Percentiles rank a stretch among this genome's conserved stretches.
Evolutionary conservation across 176 grass and related monocot genomes (phyloP).

Genomic region (Metroxylon sagu): DNA sequence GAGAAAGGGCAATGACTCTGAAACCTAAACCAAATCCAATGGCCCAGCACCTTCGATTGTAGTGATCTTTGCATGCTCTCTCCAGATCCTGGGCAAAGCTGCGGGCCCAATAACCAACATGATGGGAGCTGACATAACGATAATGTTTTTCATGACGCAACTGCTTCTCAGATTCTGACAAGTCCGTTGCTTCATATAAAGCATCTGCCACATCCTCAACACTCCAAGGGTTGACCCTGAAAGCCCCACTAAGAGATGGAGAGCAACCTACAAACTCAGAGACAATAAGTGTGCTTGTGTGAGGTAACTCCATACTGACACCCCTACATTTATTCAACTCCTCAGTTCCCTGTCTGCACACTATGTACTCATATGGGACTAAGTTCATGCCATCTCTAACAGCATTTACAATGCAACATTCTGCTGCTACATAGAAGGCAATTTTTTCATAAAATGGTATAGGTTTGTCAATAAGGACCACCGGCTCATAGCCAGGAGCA

Average conservation of each 20-base stretch:
- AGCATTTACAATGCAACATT: constrained; percentile 79
- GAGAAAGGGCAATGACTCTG: constrained; percentile 70
- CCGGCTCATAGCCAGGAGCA: constrained; percentile 56
- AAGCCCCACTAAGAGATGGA: constrained; percentile 74
- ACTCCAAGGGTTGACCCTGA: constrained; percentile 89
- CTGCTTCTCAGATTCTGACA: constrained; percentile 61
- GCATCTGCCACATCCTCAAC: constrained; percentile 74
- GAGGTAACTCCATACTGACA: constrained; percentile 5
- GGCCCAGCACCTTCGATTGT: constrained; percentile 68
- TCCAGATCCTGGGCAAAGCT: constrained; percentile 84
- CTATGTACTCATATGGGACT: constrained; percentile 89
- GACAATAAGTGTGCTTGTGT: constrained; percentile 70
- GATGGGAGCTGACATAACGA: constrained; percentile 85
- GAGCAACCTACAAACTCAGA: constrained; percentile 94
- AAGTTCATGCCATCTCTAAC: constrained; percentile 88
- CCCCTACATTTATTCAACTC: constrained; percentile 19
- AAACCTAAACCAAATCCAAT: constrained; percentile 93
- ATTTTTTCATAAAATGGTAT: constrained; percentile 55
- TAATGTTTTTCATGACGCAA: constrained; percentile 97
- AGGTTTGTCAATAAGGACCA: constrained; percentile 50
- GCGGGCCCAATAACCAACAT: constrained; percentile 73
- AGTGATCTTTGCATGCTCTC: constrained; percentile 85
- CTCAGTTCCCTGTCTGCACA: constrained; percentile 60
- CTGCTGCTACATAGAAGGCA: constrained; percentile 69
- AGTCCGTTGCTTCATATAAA: constrained; percentile 50